These are phyloP conservation scores for Schwanniomyces pseudopolymorphus DNA, from an alignment of 805 yeast species.

Conservation along the genomic window DNA sequence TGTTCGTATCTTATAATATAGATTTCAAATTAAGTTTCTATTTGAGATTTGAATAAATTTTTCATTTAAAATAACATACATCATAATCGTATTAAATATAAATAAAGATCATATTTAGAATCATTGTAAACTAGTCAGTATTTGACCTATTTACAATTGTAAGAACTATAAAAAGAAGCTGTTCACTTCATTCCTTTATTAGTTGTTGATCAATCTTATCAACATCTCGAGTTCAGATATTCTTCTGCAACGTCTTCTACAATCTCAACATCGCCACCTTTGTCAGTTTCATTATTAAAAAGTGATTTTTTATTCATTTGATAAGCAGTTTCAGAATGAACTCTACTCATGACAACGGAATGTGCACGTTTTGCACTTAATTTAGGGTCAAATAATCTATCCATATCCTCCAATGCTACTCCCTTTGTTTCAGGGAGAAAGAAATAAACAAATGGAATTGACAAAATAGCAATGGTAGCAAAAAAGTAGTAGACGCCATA, in stretches of 20 bases:
- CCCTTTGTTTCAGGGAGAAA: slow-evolving; percentile 40
- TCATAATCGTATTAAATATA: no score
- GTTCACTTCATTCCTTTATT: no score
- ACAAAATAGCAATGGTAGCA: slow-evolving; percentile 30
- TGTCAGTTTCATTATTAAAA: slow-evolving; percentile 21
- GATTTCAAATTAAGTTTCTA: no score
- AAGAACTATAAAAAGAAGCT: no score
- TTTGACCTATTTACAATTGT: no score
- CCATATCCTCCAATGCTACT: slow-evolving; percentile 27
- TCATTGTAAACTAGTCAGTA: no score
- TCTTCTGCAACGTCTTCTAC: slow-evolving; percentile 10
- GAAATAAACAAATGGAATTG: slow-evolving; percentile 38
- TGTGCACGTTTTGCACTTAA: slow-evolving; percentile 26
- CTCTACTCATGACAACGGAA: slow-evolving; percentile 12
- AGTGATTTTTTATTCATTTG: slow-evolving; percentile 12
- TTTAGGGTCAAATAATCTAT: slow-evolving; percentile 18
- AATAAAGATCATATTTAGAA: no score
- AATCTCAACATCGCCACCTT: slow-evolving; percentile 14
- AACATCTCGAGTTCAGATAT: not conserved
- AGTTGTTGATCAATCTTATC: no score
- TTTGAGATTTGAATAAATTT: no score
- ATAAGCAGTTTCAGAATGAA: slow-evolving; percentile 10
- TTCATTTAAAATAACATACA: no score
- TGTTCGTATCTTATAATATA: no score
- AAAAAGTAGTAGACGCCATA: slow-evolving; percentile 39